Base-by-base conservation (phyloP, 305 asterid species). In the Solanum hybrid region DNA sequence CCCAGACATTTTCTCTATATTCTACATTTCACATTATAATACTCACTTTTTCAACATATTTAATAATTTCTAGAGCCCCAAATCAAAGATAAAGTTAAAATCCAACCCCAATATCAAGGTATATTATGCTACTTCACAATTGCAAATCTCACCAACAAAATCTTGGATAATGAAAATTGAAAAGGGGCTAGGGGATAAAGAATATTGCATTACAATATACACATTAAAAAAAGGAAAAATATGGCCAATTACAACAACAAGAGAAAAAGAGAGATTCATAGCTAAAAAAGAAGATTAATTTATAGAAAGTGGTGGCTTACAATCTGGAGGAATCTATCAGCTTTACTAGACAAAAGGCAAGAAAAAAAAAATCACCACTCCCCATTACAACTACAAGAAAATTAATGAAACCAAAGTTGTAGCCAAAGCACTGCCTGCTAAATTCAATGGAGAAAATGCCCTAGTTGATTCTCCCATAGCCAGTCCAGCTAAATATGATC, bases 401-500 rank as follows among this genome's bases (percentile, higher is more conserved):
- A 92, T 90, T 86, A 89, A 89, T 40, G 87, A 84, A 89, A 90
- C 67, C 88, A 81, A 12, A 22, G 91, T 86, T 75, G 88, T 13
- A 14, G 90, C 86, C 37, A 86, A 88, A 67, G 84, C 88, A 86
- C 91, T 84, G 57, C 92, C 73, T 78, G 93, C 89, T 57, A 31
- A 89, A 87, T 90, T 91, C 90, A 90, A 90, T 10, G 93, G 88
- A 71, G 92, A 88, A 67, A 57, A 79, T 88, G 92, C 88, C 93
- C 93, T 92, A 51, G 90, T 86, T 7, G 99, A 94, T 57, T 86
- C 95, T 20, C 98, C 99, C 98, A 97, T 95, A 35, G 99, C 99
- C 88, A 97, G 86, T 91, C 99, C 99, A 85, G 98, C 99, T 90
- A 96, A 90, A 93, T 95, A 97, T 5, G 98, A 95, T 36, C 99